Evolutionary conservation across 1,284 basidiomycete genomes (phyloP).

Genomic region (Cutaneotrichosporon sp.): DNA sequence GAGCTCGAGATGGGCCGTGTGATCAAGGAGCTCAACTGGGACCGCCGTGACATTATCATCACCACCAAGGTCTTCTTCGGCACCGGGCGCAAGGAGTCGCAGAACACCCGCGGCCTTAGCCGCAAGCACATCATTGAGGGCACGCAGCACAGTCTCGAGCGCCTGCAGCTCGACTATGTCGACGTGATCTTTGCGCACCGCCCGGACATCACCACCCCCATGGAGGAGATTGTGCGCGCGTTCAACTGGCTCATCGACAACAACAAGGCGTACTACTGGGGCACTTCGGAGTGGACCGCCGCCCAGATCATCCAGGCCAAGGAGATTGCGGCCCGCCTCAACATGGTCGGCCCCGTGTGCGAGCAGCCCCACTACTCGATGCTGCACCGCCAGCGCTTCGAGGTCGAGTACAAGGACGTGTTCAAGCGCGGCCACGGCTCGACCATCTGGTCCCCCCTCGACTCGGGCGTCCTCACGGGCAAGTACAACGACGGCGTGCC

Average conservation of each 20-base stretch:
- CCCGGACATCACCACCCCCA: constrained; percentile 57
- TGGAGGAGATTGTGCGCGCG: constrained; percentile 59
- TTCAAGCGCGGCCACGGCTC: constrained; percentile 59
- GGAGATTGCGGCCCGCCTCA: constrained; percentile 70
- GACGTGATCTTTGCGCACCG: constrained; percentile 60
- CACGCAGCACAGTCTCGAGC: constrained; percentile 65
- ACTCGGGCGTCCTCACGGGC: constrained; percentile 68
- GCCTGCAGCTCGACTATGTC: constrained; percentile 72
- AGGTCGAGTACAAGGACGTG: constrained; percentile 68
- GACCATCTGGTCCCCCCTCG: constrained; percentile 74
- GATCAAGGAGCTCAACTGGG: constrained; percentile 70
- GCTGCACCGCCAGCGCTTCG: constrained; percentile 61
- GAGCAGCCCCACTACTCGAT: constrained; percentile 70
- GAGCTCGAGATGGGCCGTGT: constrained; percentile 67
- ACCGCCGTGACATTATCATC: constrained; percentile 70
- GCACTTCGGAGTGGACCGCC: constrained; percentile 79
- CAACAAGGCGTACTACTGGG: constrained; percentile 69
- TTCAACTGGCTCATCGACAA: constrained; percentile 59
- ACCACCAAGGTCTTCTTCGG: constrained; percentile 65
- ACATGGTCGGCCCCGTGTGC: constrained; percentile 70
- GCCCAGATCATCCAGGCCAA: constrained; percentile 59
- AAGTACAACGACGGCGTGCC: constrained; percentile 61
- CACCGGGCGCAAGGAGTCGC: constrained; percentile 58
- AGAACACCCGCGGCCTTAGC: constrained; percentile 51
- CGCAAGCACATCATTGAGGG: constrained; percentile 82